Evolutionary conservation across 2,329 filamentous ascomycete genomes (phyloP).

Genomic region (Nakataea oryzae): DNA sequence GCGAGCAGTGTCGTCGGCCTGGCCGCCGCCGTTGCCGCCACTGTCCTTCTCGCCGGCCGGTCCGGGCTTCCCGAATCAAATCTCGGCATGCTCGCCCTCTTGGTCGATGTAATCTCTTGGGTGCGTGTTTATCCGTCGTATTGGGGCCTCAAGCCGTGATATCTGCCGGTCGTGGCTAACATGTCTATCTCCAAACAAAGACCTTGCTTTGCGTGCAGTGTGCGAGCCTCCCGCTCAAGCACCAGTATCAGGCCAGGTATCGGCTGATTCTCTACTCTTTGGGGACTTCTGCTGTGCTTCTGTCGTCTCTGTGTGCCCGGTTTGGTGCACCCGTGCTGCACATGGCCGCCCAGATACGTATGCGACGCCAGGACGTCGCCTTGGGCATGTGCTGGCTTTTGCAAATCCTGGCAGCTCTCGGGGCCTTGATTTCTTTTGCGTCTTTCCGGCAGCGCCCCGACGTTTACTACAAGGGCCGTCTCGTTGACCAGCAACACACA

Average conservation of each 20-base stretch:
- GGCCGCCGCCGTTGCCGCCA: conserved; percentile 13
- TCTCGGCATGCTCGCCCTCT: conserved; percentile 5
- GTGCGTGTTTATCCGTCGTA: conserved; percentile 9
- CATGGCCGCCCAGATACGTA: conserved; percentile 11
- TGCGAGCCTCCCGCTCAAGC: conserved; percentile 15
- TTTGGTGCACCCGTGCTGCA: conserved; percentile 12
- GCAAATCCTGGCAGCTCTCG: conserved; percentile 13
- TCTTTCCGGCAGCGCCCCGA: conserved; percentile 21
- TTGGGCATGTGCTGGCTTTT: conserved; percentile 15
- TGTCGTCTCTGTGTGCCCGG: conserved; percentile 13
- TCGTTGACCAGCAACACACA: conserved; percentile 24
- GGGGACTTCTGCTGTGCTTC: conserved; percentile 13
- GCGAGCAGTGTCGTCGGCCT: conserved; percentile 15
- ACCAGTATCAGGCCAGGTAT: conserved; percentile 17
- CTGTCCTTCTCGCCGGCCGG: conserved; percentile 9
- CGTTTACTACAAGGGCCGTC: conserved; percentile 16
- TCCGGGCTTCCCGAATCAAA: not conserved
- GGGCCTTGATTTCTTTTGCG: conserved; percentile 15
- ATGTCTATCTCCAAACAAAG: conserved; percentile 5
- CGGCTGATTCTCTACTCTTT: conserved; percentile 15
- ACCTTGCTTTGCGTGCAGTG: conserved; percentile 17
- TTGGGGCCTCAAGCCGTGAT: not conserved
- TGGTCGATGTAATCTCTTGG: conserved; percentile 15
- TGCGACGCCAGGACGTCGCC: conserved; percentile 5
- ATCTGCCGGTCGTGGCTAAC: not conserved